Evolutionary conservation across 2,329 filamentous ascomycete species (phyloP).

Genomic region (Verruconis gallopava): DNA sequence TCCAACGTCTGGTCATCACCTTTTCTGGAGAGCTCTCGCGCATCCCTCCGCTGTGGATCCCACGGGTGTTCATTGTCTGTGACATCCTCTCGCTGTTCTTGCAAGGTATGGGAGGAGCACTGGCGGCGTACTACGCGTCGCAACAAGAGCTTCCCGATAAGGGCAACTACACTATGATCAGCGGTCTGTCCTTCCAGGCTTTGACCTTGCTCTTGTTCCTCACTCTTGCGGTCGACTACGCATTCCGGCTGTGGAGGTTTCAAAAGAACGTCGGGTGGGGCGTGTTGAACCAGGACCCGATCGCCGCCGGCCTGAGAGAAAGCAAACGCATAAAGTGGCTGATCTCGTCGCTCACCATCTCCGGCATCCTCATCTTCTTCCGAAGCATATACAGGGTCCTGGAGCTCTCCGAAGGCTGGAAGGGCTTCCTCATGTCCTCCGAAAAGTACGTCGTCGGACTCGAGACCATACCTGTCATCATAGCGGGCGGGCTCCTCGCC

Average conservation of each 20-base stretch:
- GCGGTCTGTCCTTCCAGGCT: slow-evolving; percentile 32
- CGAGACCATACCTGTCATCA: slow-evolving; percentile 35
- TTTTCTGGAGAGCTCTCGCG: slow-evolving; percentile 29
- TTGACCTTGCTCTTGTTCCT: slow-evolving; percentile 31
- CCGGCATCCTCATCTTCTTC: slow-evolving; percentile 13
- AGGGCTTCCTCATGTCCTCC: slow-evolving; percentile 51
- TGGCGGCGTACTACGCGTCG: slow-evolving; percentile 22
- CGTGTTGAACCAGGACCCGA: slow-evolving; percentile 9
- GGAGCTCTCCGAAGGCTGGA: slow-evolving; percentile 53
- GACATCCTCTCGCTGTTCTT: slow-evolving; percentile 34
- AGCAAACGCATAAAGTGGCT: slow-evolving; percentile 15
- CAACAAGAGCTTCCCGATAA: slow-evolving; percentile 8
- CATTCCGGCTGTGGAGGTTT: slow-evolving; percentile 5
- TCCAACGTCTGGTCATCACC: slow-evolving; percentile 30
- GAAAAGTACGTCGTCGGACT: slow-evolving; percentile 47
- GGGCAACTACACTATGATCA: slow-evolving; percentile 34
- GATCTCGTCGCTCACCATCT: slow-evolving; percentile 11
- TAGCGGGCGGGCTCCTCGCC: slow-evolving; percentile 5
- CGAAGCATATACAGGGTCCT: slow-evolving; percentile 36
- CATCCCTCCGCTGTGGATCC: slow-evolving; percentile 32
- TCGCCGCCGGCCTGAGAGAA: slow-evolving; percentile 11
- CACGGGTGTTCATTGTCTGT: slow-evolving; percentile 38
- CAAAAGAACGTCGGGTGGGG: slow-evolving; percentile 10
- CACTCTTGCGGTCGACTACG: slow-evolving; percentile 26
- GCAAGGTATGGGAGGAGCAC: slow-evolving; percentile 32